A percentile compares a stretch with the other conserved stretches of the same genome.
These are phyloP conservation scores for Pinus taeda DNA, from an alignment of 75 land plant genomes.

Conservation along the genomic window DNA sequence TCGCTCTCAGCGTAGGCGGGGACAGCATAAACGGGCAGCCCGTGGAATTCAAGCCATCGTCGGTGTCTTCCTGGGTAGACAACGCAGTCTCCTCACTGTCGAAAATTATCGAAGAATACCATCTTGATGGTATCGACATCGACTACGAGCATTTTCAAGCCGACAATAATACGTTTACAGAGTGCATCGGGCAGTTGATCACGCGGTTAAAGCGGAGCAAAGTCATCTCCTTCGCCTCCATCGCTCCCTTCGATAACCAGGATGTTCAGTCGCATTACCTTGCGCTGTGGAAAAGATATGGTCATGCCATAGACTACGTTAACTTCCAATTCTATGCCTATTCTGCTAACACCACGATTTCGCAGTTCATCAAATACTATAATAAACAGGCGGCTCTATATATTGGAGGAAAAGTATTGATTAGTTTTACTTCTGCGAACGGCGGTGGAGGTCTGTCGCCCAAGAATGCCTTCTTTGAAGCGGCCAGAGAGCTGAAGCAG, in stretches of 20 bases:
- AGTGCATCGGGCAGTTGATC: constrained; percentile 41
- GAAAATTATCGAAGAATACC: constrained; percentile 5
- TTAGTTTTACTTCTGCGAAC: constrained; percentile 17
- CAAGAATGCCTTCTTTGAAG: constrained; percentile 8
- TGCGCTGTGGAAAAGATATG: constrained; percentile 24
- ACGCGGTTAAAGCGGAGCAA: constrained; percentile 22
- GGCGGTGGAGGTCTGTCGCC: constrained; percentile 13
- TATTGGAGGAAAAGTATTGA: constrained; percentile 26
- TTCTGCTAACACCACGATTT: constrained; percentile 11
- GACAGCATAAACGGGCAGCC: constrained; percentile 6
- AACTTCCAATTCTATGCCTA: constrained; percentile 44
- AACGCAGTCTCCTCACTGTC: constrained; percentile 34
- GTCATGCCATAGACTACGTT: constrained; percentile 31
- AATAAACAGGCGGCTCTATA: constrained; percentile 22
- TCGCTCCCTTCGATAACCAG: constrained; percentile 34
- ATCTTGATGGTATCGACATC: constrained; percentile 25
- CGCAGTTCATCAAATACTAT: constrained; percentile 21
- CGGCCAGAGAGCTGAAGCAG: constrained; percentile 14
- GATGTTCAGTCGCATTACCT: constrained; percentile 29
- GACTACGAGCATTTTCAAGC: constrained; percentile 32
- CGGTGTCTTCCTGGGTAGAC: constrained; percentile 27
- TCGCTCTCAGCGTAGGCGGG: constrained; percentile 45
- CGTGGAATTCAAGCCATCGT: constrained; percentile 26
- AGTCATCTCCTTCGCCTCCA: constrained; percentile 31
- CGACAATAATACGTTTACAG: constrained; percentile 20